Conservation (phyloP, 1,284 basidiomycete species). For the Microstroma glucosiphilum region DNA sequence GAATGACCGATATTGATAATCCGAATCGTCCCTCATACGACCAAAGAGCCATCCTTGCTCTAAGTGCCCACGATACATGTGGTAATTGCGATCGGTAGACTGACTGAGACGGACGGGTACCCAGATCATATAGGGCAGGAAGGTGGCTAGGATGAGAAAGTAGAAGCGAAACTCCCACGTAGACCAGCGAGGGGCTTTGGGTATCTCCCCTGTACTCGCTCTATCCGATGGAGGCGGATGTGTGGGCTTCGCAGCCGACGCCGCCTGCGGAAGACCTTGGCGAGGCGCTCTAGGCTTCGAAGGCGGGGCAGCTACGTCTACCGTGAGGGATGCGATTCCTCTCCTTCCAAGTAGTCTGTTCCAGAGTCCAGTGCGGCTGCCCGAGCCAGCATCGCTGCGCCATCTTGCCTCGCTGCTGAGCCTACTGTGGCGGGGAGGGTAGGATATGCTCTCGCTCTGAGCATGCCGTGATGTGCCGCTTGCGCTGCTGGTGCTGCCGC, state of each 20-base stretch:
- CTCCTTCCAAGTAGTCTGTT: not conserved
- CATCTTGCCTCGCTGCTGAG: not conserved
- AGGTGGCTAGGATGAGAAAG: slow-evolving; percentile 60
- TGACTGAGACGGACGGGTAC: slow-evolving; percentile 71
- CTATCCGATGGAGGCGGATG: not conserved
- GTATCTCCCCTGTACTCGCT: not conserved
- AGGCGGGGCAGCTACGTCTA: slow-evolving; percentile 1
- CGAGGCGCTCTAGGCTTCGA: not conserved
- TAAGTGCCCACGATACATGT: slow-evolving; percentile 60
- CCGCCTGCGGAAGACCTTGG: not conserved
- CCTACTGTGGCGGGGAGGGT: not conserved
- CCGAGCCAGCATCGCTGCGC: not conserved
- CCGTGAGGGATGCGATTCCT: slow-evolving; percentile 1
- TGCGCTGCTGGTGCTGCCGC: too few relatives aligned
- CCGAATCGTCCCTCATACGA: slow-evolving; percentile 53
- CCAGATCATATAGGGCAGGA: slow-evolving; percentile 72
- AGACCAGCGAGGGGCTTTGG: slow-evolving; percentile 60
- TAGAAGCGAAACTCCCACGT: slow-evolving; percentile 79
- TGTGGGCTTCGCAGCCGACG: not conserved
- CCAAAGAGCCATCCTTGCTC: slow-evolving; percentile 58
- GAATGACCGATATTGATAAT: slow-evolving; percentile 53
- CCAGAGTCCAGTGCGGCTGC: not conserved
- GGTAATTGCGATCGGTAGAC: slow-evolving; percentile 68
- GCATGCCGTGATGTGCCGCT: too few relatives aligned
- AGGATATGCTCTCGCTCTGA: too few relatives aligned